Evolutionary conservation across 2,329 filamentous ascomycete species (phyloP).

Genomic region (Monilinia aucupariae): DNA sequence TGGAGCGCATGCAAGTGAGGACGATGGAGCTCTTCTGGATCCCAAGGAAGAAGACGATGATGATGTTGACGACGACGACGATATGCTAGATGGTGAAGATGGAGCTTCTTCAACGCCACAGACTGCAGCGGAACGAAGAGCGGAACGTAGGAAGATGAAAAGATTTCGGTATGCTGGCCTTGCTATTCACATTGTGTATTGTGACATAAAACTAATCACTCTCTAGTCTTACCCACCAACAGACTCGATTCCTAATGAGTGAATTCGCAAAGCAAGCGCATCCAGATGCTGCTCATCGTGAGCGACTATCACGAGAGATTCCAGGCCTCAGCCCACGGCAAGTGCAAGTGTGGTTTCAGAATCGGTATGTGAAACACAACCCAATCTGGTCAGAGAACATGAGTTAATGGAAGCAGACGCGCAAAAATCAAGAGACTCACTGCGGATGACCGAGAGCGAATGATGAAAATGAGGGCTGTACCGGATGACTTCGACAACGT

Average conservation of each 20-base stretch:
- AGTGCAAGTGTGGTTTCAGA: slow-evolving; percentile 98
- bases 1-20: slow-evolving; percentile 39
- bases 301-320: slow-evolving; percentile 82
- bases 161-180: slow-evolving; percentile 59
- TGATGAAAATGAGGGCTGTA: slow-evolving; percentile 67
- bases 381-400: neutral
- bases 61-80: slow-evolving; percentile 48
- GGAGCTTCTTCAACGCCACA: slow-evolving; percentile 38
- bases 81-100: slow-evolving; percentile 47
- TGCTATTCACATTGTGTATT: slow-evolving; percentile 6
- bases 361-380: slow-evolving; percentile 59
- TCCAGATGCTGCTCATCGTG: slow-evolving; percentile 84
- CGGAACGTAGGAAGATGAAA: slow-evolving; percentile 65
- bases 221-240: slow-evolving; percentile 80
- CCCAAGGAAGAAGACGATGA: slow-evolving; percentile 34
- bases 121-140: slow-evolving; percentile 52
- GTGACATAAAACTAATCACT: slow-evolving; percentile 35
- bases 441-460: slow-evolving; percentile 63
- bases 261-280: slow-evolving; percentile 94
- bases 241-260: slow-evolving; percentile 96
- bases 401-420: slow-evolving; percentile 42
- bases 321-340: slow-evolving; percentile 86
- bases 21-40: slow-evolving; percentile 42
- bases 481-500: slow-evolving; percentile 67
- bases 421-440: slow-evolving; percentile 68